Conservation (phyloP, 306 rosid species). For the Prunus mongolica region DNA sequence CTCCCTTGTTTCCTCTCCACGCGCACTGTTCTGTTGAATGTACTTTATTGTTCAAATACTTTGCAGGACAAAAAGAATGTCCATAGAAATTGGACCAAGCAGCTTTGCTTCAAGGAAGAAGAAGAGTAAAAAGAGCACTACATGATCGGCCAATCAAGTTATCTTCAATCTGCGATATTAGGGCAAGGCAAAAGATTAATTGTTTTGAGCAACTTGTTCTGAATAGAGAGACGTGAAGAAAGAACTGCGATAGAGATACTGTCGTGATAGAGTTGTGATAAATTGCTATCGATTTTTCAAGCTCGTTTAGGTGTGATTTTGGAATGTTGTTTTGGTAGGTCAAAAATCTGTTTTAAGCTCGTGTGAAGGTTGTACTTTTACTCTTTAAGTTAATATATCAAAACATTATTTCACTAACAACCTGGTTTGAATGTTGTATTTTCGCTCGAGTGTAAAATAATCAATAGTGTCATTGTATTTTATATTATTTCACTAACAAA, state of each 20-base stretch:
- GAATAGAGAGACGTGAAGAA: not conserved
- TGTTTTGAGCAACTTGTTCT: not conserved
- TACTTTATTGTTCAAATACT: not conserved
- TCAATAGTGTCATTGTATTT: not conserved
- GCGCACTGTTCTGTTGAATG: not conserved
- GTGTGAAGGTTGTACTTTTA: not conserved
- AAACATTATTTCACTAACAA: not conserved
- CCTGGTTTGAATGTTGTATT: not conserved
- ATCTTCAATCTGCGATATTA: not conserved
- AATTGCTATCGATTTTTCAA: not conserved
- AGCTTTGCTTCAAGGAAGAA: constrained; percentile 91
- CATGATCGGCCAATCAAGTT: constrained; percentile 19
- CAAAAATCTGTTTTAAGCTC: not conserved
- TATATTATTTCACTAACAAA: not conserved
- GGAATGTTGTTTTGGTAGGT: not conserved
- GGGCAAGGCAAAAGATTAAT: not conserved
- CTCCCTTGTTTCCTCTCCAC: not conserved
- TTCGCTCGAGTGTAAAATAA: not conserved
- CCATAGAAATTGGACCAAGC: constrained; percentile 83
- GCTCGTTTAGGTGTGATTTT: not conserved
- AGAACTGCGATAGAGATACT: not conserved
- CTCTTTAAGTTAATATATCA: not conserved
- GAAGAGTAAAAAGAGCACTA: constrained; percentile 55
- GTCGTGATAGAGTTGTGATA: not conserved
- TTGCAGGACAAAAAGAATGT: constrained; percentile 80